phyloP scores from a whole-genome alignment of 257 asterid genomes.

The Fraxinus anomala region DNA sequence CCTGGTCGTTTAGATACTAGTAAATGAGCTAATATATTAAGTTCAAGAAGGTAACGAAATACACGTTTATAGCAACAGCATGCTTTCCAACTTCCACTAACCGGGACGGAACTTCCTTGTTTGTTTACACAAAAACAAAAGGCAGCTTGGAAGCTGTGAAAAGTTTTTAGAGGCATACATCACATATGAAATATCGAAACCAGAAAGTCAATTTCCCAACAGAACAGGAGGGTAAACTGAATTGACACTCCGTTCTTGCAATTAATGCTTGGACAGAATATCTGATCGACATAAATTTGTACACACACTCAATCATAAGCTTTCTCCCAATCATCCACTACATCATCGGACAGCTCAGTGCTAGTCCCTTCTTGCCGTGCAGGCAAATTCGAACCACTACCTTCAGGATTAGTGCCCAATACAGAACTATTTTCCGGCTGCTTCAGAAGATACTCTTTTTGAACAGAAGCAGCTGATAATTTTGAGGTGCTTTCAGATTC shows the following conservation, averaged over 20 bases:
- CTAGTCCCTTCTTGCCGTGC: slow-evolving; percentile 34
- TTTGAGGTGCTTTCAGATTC: slow-evolving; percentile 52
- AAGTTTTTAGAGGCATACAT: background rate
- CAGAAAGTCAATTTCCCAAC: slow-evolving; percentile 24
- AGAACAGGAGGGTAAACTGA: slow-evolving; percentile 18
- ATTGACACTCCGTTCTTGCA: background rate
- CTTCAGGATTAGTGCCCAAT: slow-evolving; percentile 31
- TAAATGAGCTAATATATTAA: background rate
- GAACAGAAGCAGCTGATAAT: slow-evolving; percentile 31
- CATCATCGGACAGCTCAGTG: slow-evolving; percentile 42
- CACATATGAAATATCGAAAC: slow-evolving; percentile 10
- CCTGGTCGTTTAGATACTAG: no score
- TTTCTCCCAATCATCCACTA: slow-evolving; percentile 93
- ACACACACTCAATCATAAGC: slow-evolving; percentile 55
- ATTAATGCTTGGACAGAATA: background rate
- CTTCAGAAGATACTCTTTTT: slow-evolving; percentile 27
- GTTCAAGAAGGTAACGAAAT: background rate
- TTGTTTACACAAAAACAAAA: slow-evolving; percentile 15
- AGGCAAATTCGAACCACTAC: slow-evolving; percentile 23
- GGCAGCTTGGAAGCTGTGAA: slow-evolving; percentile 6
- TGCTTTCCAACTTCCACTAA: background rate
- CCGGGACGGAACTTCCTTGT: background rate
- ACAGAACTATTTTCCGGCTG: slow-evolving; percentile 31
- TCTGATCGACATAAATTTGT: background rate
- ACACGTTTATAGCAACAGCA: background rate